Conservation (phyloP, 2,329 filamentous ascomycete species). For the Incumbomyces lentus region DNA sequence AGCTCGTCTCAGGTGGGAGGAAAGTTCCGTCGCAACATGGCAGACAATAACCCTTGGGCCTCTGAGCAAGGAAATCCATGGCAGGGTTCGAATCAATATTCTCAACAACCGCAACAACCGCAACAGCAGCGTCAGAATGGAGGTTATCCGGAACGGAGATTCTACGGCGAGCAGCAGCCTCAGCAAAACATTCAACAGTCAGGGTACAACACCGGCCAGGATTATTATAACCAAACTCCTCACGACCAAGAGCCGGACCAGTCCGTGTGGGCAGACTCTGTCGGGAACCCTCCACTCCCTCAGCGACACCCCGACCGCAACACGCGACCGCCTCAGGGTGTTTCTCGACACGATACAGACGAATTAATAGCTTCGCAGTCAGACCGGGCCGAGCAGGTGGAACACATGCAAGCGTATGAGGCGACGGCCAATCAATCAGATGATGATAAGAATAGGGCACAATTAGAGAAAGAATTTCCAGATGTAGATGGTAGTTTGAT, state of each 20-base stretch:
- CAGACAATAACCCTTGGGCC: conserved; percentile 5
- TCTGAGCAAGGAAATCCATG: background rate
- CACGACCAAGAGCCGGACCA: background rate
- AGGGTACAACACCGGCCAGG: conserved; percentile 2
- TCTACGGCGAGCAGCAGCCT: conserved; percentile 4
- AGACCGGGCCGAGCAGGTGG: conserved; percentile 18
- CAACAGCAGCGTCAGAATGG: background rate
- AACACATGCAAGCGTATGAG: conserved; percentile 21
- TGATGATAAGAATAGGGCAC: conserved; percentile 17
- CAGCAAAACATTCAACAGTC: conserved; percentile 1
- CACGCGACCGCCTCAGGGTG: conserved; percentile 9
- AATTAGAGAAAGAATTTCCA: conserved; percentile 20
- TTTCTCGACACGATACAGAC: conserved; percentile 16
- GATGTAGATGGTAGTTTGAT: conserved; percentile 21
- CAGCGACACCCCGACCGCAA: background rate
- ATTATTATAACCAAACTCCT: background rate
- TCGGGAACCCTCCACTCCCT: conserved; percentile 2
- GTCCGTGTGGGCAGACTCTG: conserved; percentile 1
- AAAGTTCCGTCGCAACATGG: conserved; percentile 3
- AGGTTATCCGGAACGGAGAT: background rate
- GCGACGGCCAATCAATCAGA: conserved; percentile 15
- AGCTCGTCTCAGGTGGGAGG: background rate
- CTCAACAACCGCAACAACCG: background rate
- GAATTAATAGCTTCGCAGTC: conserved; percentile 13
- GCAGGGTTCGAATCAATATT: background rate